These are phyloP conservation scores for Chlorella vulgaris DNA, from an alignment of 139 green algal species.

Conservation along the genomic window DNA sequence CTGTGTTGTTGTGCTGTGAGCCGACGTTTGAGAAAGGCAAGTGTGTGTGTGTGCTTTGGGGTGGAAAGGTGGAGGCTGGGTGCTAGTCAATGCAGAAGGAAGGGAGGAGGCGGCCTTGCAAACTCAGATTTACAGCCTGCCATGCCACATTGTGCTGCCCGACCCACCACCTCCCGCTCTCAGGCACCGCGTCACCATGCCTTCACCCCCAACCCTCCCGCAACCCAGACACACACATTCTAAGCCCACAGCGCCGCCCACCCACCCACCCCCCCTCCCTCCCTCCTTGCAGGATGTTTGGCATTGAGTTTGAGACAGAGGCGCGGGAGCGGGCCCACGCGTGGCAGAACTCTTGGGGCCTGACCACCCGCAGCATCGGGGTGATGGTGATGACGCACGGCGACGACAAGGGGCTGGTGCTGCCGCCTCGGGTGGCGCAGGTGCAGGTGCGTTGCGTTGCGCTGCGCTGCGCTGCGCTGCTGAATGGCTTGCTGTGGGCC, in stretches of 20 bases:
- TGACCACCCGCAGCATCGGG: slow-evolving; percentile 95
- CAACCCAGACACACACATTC: no score
- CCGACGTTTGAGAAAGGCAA: neutral
- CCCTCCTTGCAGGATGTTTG: slow-evolving; percentile 67
- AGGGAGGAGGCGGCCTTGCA: no score
- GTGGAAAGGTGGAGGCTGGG: neutral
- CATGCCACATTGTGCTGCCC: no score
- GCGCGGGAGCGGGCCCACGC: slow-evolving; percentile 72
- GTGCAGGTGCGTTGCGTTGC: slow-evolving; percentile 67
- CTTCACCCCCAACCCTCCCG: no score
- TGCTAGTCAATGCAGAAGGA: no score
- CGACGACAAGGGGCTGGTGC: slow-evolving; percentile 96
- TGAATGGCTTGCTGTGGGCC: no score
- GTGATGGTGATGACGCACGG: slow-evolving; percentile 99
- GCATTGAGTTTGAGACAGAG: slow-evolving; percentile 87
- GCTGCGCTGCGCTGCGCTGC: no score
- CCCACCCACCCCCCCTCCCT: neutral
- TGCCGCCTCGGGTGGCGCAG: slow-evolving; percentile 89
- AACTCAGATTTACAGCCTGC: no score
- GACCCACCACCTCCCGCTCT: no score
- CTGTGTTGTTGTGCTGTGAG: neutral
- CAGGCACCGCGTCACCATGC: no score
- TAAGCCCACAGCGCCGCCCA: no score
- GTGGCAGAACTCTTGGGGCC: slow-evolving; percentile 98
- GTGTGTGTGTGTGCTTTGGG: neutral